A percentile compares a stretch with the other conserved stretches of the same genome.
These are phyloP conservation scores for Cubamyces lactineus DNA, from an alignment of 768 basidiomycete species.

Conservation along the genomic window DNA sequence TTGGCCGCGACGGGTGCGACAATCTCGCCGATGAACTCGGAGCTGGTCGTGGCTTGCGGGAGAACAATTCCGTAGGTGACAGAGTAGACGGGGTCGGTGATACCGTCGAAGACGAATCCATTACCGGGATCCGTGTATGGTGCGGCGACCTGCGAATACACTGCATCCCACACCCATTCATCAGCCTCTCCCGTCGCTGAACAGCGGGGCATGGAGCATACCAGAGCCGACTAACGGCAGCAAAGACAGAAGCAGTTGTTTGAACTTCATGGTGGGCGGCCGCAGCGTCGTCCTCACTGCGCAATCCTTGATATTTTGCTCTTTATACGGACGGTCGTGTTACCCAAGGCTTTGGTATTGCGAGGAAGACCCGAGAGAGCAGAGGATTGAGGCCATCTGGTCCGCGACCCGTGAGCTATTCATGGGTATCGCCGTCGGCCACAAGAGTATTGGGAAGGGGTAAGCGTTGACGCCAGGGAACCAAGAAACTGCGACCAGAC, in stretches of 20 bases:
- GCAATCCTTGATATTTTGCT: not conserved
- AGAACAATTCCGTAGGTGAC: constrained; percentile 53
- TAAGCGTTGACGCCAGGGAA: not conserved
- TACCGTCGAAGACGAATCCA: constrained; percentile 54
- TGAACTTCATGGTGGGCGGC: constrained; percentile 25
- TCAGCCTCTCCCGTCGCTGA: not conserved
- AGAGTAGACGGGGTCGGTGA: constrained; percentile 37
- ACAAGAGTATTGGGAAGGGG: not conserved
- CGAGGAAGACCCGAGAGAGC: constrained; percentile 26
- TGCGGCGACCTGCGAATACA: constrained; percentile 47
- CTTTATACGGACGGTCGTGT: not conserved
- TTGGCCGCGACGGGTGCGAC: constrained; percentile 55
- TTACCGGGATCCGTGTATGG: constrained; percentile 54
- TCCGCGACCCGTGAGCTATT: constrained; percentile 17
- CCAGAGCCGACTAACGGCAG: constrained; percentile 47
- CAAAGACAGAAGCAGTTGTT: constrained; percentile 36
- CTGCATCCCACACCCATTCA: constrained; percentile 30
- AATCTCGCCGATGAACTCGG: constrained; percentile 67
- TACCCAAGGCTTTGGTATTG: constrained; percentile 8
- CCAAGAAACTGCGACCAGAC: not conserved
- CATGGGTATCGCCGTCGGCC: constrained; percentile 6
- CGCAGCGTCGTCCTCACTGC: constrained; percentile 4
- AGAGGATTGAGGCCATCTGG: constrained; percentile 1
- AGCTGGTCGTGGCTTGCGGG: constrained; percentile 48
- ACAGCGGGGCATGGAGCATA: constrained; percentile 24